phyloP scores from a whole-genome alignment of 1,284 basidiomycete species.

The Ceratobasidium sp. region DNA sequence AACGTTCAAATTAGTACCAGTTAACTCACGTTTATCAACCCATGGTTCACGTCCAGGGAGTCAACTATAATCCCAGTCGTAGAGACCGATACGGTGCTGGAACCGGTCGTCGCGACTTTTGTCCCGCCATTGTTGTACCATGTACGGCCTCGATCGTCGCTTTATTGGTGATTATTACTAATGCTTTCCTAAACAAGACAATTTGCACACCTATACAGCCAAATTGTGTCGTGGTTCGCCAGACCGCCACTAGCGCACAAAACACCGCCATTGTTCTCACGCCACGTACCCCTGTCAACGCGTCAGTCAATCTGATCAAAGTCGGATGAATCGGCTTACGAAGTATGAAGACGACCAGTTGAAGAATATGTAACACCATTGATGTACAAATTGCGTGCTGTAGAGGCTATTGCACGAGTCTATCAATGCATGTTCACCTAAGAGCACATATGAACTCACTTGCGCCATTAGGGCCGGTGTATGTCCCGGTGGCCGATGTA shows the following conservation, averaged over 20 bases:
- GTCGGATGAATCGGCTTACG: constrained; percentile 2
- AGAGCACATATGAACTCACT: constrained; percentile 4
- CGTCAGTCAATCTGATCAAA: neutral
- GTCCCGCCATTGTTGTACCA: constrained; percentile 40
- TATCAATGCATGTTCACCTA: neutral
- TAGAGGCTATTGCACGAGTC: neutral
- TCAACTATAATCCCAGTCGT: constrained; percentile 41
- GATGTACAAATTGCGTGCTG: constrained; percentile 38
- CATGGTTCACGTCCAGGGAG: constrained; percentile 40
- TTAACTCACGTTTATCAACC: constrained; percentile 37
- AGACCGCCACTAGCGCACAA: constrained; percentile 37
- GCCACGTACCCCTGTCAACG: constrained; percentile 38
- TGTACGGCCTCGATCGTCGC: constrained; percentile 39
- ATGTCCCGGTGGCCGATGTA: constrained; percentile 39
- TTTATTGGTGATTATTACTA: neutral
- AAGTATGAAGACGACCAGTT: constrained; percentile 37
- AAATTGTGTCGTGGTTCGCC: constrained; percentile 40
- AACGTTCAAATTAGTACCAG: neutral
- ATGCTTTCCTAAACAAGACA: neutral
- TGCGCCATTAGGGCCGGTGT: constrained; percentile 38
- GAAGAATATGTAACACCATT: constrained; percentile 41
- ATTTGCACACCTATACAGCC: constrained; percentile 30
- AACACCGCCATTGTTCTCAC: constrained; percentile 38
- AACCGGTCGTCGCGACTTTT: constrained; percentile 39
- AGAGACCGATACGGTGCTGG: constrained; percentile 32